Conservation (phyloP, 306 rosid species). For the Malus fusca region DNA sequence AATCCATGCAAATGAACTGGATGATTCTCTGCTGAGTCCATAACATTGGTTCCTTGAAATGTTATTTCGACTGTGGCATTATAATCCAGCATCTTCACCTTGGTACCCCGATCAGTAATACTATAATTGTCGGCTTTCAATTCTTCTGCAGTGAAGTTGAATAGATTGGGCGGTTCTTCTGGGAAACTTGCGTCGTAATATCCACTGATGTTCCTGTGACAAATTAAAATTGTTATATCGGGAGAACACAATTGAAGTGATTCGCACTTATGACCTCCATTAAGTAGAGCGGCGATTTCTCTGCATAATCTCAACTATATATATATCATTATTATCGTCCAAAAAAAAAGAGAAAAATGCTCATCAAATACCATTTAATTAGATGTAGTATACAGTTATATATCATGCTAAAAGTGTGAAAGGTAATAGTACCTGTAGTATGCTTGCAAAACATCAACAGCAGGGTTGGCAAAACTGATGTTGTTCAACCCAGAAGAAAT, state of each 20-base stretch:
- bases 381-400: neutral
- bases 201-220: conserved; percentile 7
- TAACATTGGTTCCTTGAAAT: conserved; percentile 38
- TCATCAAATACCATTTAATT: neutral
- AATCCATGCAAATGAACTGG: conserved; percentile 25
- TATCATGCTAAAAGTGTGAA: neutral
- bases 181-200: conserved; percentile 25
- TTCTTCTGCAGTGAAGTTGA: conserved; percentile 30
- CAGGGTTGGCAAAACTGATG: conserved; percentile 35
- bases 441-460: conserved; percentile 35
- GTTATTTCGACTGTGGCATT: conserved; percentile 34
- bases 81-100: conserved; percentile 34
- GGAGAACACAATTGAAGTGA: too few relatives aligned
- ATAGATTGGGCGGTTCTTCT: conserved; percentile 26
- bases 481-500: conserved; percentile 42
- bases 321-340: too few relatives aligned
- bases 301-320: too few relatives aligned
- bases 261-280: too few relatives aligned
- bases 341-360: too few relatives aligned
- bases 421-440: conserved; percentile 29
- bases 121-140: neutral
- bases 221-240: too few relatives aligned
- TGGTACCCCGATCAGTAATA: conserved; percentile 26
- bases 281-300: too few relatives aligned
- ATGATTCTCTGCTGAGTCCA: conserved; percentile 25